Percentiles rank a stretch among this genome's conserved stretches.
Evolutionary conservation across 768 basidiomycete species (phyloP).

Genomic region (Mycena haematopus): DNA sequence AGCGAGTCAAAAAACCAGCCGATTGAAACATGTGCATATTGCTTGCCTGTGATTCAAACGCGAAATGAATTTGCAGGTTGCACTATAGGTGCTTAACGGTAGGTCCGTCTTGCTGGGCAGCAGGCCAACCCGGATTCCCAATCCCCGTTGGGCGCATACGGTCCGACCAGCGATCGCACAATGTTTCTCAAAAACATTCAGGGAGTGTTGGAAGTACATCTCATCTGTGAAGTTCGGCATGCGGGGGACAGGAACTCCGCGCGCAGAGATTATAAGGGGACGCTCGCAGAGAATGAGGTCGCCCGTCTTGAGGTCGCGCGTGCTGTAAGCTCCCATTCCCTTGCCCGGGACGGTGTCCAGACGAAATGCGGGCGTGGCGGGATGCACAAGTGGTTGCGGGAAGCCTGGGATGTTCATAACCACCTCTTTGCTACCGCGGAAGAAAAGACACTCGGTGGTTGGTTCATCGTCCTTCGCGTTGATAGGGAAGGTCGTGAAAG

Average conservation of each 20-base stretch:
- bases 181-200: conserved; percentile 32
- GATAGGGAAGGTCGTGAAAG: background rate
- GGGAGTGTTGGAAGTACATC: conserved; percentile 1
- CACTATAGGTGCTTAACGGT: conserved; percentile 29
- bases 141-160: conserved; percentile 36
- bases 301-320: conserved; percentile 35
- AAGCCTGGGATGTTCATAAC: conserved; percentile 21
- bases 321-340: conserved; percentile 43
- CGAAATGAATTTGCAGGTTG: conserved; percentile 37
- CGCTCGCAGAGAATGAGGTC: conserved; percentile 48
- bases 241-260: conserved; percentile 1
- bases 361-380: conserved; percentile 20
- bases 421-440: conserved; percentile 22
- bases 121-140: conserved; percentile 32
- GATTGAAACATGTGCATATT: background rate
- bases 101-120: conserved; percentile 15
- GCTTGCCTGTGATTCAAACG: conserved; percentile 47
- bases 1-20: background rate
- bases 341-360: conserved; percentile 23
- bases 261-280: conserved; percentile 40
- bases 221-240: background rate
- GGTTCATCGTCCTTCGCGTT: background rate
- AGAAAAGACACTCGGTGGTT: conserved; percentile 19
- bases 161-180: conserved; percentile 12
- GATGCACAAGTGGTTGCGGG: conserved; percentile 26